These are phyloP conservation scores for Xylaria sp. DNA, from an alignment of 2,329 filamentous ascomycete genomes.

Conservation along the genomic window DNA sequence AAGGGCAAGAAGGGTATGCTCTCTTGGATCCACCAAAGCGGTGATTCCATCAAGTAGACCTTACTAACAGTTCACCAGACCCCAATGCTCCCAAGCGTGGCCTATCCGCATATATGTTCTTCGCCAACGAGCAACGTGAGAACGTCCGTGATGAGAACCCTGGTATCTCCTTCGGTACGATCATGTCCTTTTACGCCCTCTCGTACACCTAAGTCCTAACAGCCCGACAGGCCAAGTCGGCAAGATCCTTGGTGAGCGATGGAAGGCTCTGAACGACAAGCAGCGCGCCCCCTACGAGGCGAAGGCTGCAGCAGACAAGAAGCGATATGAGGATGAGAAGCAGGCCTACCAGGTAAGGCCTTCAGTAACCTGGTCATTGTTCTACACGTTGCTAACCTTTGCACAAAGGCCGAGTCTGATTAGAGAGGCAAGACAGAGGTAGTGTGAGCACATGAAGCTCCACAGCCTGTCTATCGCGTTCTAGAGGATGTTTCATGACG, in stretches of 20 bases:
- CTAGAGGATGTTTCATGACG: slow-evolving; percentile 45
- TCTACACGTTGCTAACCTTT: slow-evolving; percentile 34
- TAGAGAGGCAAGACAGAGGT: slow-evolving; percentile 46
- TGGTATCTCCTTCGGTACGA: slow-evolving; percentile 91
- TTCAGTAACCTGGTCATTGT: neutral
- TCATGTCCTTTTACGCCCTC: neutral
- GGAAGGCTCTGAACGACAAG: slow-evolving; percentile 96
- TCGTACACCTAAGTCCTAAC: slow-evolving; percentile 35
- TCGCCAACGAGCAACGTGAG: slow-evolving; percentile 98
- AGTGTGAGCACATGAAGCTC: slow-evolving; percentile 14
- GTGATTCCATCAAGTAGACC: slow-evolving; percentile 2
- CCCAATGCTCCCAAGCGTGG: slow-evolving; percentile 99
- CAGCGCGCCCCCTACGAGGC: slow-evolving; percentile 94
- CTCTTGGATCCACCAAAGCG: neutral
- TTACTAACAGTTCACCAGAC: slow-evolving; percentile 64
- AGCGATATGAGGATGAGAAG: slow-evolving; percentile 99
- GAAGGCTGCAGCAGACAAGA: slow-evolving; percentile 97
- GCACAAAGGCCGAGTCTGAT: slow-evolving; percentile 50
- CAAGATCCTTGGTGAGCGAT: slow-evolving; percentile 97
- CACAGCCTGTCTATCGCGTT: slow-evolving; percentile 28
- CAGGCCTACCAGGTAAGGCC: slow-evolving; percentile 86
- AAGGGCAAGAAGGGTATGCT: slow-evolving; percentile 70
- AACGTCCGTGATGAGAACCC: slow-evolving; percentile 99
- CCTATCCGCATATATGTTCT: slow-evolving; percentile 99
- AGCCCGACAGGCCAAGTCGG: slow-evolving; percentile 81